Conservation (phyloP, 2,329 filamentous ascomycete species). For the Sporothrix phasma region DNA sequence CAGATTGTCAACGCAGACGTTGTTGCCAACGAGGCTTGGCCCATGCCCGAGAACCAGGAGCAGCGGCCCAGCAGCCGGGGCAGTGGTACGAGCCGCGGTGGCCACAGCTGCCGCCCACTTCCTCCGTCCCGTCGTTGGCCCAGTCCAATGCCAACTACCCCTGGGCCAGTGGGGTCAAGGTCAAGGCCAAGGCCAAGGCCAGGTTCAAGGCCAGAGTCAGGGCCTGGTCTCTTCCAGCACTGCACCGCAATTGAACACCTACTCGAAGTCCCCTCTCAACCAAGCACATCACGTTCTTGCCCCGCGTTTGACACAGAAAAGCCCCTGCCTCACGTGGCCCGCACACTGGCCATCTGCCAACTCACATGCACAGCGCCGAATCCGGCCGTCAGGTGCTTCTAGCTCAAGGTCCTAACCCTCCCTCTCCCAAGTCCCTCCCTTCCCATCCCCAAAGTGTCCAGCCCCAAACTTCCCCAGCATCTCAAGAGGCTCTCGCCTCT, state of each 20-base stretch:
- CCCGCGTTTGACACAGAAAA: conserved; percentile 8
- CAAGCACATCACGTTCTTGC: conserved; percentile 23
- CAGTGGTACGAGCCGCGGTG: neutral
- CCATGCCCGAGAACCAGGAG: conserved; percentile 2
- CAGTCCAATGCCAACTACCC: neutral
- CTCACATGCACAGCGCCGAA: conserved; percentile 7
- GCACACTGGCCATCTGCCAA: conserved; percentile 8
- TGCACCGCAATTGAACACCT: conserved; percentile 3
- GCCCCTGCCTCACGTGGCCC: conserved; percentile 9
- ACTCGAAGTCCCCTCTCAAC: conserved; percentile 36
- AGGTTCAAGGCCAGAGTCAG: conserved; percentile 16
- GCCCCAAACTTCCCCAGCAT: neutral
- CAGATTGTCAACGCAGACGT: conserved; percentile 66
- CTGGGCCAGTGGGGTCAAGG: neutral
- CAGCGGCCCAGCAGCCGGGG: conserved; percentile 7
- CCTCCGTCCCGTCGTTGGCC: conserved; percentile 1
- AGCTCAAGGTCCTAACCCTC: conserved; percentile 17
- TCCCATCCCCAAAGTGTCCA: neutral
- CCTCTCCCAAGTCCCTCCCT: neutral
- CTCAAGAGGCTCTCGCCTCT: neutral
- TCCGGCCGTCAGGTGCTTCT: conserved; percentile 12
- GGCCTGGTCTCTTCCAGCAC: conserved; percentile 34
- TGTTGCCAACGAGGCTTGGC: conserved; percentile 10
- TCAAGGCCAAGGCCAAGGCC: conserved; percentile 22
- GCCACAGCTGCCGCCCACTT: neutral